Percentiles rank a stretch among this genome's conserved stretches.
These are phyloP conservation scores for Aspergillus bertholletiae DNA, from an alignment of 495 filamentous ascomycete genomes.

Conservation along the genomic window DNA sequence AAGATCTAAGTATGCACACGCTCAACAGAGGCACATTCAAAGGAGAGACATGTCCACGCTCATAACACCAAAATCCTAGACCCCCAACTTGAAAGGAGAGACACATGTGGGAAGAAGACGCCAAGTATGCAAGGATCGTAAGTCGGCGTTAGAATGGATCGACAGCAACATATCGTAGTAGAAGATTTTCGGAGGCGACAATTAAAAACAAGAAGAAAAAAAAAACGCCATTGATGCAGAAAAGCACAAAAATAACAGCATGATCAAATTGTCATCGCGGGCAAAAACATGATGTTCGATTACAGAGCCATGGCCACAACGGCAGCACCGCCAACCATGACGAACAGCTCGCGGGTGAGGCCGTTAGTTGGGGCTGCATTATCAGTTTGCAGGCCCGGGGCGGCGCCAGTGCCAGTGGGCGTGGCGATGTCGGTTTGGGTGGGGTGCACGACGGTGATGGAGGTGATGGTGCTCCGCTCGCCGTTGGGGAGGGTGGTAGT, in stretches of 20 bases:
- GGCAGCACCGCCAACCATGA: constrained; percentile 42
- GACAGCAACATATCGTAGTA: constrained; percentile 32
- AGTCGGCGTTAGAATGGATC: constrained; percentile 16
- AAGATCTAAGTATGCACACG: constrained; percentile 10
- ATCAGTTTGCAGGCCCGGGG: constrained; percentile 44
- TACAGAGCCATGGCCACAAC: constrained; percentile 38
- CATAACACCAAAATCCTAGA: not conserved
- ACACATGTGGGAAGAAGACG: constrained; percentile 6
- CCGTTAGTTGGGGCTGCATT: constrained; percentile 27
- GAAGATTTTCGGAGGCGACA: constrained; percentile 34
- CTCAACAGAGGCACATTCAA: not conserved
- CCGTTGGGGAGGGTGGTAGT: constrained; percentile 73
- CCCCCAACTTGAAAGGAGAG: constrained; percentile 5
- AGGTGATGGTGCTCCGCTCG: constrained; percentile 45
- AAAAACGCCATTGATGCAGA: not conserved
- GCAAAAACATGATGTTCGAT: constrained; percentile 3
- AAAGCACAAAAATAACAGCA: not conserved
- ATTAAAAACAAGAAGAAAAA: not conserved
- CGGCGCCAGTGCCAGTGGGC: constrained; percentile 15
- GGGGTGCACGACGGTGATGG: constrained; percentile 40
- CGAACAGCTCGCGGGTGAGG: constrained; percentile 36
- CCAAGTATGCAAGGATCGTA: constrained; percentile 11
- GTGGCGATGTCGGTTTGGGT: constrained; percentile 24
- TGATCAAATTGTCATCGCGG: not conserved
- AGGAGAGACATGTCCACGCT: constrained; percentile 5